Evolutionary conservation across 768 basidiomycete genomes (phyloP).

Genomic region (Harrya chromipes): DNA sequence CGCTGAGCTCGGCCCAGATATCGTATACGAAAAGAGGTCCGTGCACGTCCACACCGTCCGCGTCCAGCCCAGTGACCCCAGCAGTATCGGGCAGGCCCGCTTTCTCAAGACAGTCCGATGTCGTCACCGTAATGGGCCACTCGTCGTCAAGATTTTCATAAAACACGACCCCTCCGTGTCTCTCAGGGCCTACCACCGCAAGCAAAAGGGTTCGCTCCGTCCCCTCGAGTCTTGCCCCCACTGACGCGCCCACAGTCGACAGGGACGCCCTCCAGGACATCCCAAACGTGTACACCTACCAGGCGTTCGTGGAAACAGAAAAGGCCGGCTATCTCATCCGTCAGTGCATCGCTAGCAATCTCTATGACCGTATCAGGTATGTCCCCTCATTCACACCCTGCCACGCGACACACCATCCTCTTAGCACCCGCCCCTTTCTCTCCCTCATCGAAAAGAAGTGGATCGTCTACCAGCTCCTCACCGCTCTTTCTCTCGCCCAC

Average conservation of each 20-base stretch:
- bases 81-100: constrained; percentile 31
- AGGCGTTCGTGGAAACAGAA: constrained; percentile 89
- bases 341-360: constrained; percentile 91
- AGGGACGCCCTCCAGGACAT: constrained; percentile 81
- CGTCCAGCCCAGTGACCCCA: background rate
- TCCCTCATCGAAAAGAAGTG: constrained; percentile 93
- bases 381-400: constrained; percentile 15
- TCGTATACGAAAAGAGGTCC: constrained; percentile 91
- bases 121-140: constrained; percentile 74
- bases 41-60: constrained; percentile 10
- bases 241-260: constrained; percentile 54
- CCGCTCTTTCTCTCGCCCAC: constrained; percentile 78
- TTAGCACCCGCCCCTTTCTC: constrained; percentile 93
- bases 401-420: background rate
- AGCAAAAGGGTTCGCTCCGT: constrained; percentile 63
- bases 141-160: constrained; percentile 93
- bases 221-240: rapidly evolving
- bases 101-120: constrained; percentile 82
- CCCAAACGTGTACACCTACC: constrained; percentile 85
- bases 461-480: constrained; percentile 93
- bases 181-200: constrained; percentile 66
- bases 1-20: constrained; percentile 79
- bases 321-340: constrained; percentile 93
- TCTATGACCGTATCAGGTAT: constrained; percentile 97
- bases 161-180: constrained; percentile 88